Base-by-base conservation (phyloP, 805 yeast species). In the Yamadazyma endophytica region DNA sequence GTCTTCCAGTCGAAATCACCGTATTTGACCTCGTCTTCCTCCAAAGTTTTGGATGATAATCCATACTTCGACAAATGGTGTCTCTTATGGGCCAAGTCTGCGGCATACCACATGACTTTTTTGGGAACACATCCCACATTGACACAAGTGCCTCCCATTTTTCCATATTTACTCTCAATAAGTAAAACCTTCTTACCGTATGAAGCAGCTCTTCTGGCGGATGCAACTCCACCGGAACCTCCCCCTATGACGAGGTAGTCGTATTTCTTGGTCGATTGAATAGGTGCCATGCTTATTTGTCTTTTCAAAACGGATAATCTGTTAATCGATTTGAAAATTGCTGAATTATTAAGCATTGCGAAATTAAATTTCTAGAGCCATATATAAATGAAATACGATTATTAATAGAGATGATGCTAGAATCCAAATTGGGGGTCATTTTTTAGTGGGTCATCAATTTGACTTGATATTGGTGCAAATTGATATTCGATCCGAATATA, bases 81-180 rank as follows among this genome's bases (percentile, higher is more conserved):
- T 39, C 83, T 65, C 51, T 78, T 80, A 41, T 75, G 73, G 13
- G 97, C 97, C 56, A 86, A 61, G 48, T 89, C 96, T 18, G 92
- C 79, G 8, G 97, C 96, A 48, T 89, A 82, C 98, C 98, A 92
- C 97, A 92, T 89, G 27, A 92, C 87, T 58, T 92, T 92, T 70
- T 92, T 92, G 28, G 99, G 99, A 29, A 92, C 98, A 71, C 99
- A 92, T 13, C 99, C 99, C 26, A 90, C 97, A 56, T 92, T 92
- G 40, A 92, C 99, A 73, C 99, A 92, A 24, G 98, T 92, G 17
- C 99, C 99, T 37, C 98, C 98, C 61, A 92, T 73, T 47, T 58
- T 60, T 31, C 59, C 44, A 42, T 70, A 80, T 32, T 77, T 75
- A 24, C 85, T 77, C 60, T 92, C 98, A 32, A 92, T 70, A 13